Percentiles rank a stretch among this genome's conserved stretches.
Evolutionary conservation across 495 filamentous ascomycete genomes (phyloP).

Genomic region (Xylaria grammica): DNA sequence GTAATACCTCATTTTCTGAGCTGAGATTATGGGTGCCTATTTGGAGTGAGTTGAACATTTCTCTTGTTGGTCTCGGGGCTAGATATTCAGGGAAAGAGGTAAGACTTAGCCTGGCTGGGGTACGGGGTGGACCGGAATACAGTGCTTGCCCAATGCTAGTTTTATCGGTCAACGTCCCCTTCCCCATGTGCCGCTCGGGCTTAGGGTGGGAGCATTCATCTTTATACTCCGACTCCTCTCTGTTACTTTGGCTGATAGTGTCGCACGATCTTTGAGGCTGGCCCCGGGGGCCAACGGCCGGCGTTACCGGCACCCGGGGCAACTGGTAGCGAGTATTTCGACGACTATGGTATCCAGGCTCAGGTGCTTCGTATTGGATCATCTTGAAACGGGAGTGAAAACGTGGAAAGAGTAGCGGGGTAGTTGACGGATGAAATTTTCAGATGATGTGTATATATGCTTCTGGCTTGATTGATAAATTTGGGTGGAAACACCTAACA

Average conservation of each 20-base stretch:
- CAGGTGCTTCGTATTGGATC: background rate
- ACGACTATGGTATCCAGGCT: background rate
- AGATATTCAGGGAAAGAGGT: background rate
- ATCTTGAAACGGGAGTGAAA: too few species aligned
- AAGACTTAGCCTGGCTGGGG: background rate
- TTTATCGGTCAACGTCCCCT: background rate
- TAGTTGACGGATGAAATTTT: background rate
- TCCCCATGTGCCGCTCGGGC: too few species aligned
- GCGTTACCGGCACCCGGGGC: background rate
- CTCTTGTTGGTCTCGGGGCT: background rate
- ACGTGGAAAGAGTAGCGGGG: too few species aligned
- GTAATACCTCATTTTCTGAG: background rate
- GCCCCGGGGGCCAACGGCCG: background rate
- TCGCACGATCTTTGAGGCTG: too few species aligned
- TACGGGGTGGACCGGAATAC: background rate
- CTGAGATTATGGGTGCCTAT: conserved; percentile 9
- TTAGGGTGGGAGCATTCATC: background rate
- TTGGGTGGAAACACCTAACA: too few species aligned
- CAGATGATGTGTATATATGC: background rate
- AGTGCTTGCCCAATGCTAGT: background rate
- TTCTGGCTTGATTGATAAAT: too few species aligned
- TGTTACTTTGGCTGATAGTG: too few species aligned
- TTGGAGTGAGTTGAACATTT: background rate
- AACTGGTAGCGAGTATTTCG: background rate
- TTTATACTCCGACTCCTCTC: too few species aligned